Evolutionary conservation across 2,329 filamentous ascomycete species (phyloP).

Genomic region (Stenocarpella maydis): DNA sequence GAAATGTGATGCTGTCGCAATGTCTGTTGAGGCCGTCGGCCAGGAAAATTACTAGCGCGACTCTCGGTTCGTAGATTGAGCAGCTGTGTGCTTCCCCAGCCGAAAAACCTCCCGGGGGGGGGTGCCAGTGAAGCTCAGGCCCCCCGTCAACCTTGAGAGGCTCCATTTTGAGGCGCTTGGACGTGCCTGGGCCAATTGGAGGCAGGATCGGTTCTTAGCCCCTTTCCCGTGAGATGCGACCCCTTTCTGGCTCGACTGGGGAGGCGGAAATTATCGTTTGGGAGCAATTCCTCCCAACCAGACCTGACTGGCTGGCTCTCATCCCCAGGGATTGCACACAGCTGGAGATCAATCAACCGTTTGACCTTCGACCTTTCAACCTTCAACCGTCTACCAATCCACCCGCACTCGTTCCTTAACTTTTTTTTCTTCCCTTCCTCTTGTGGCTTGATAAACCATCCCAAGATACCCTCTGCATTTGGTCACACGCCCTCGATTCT

Average conservation of each 20-base stretch:
- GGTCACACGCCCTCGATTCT: conserved; percentile 41
- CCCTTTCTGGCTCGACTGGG: conserved; percentile 48
- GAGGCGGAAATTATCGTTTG: conserved; percentile 59
- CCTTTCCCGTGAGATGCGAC: conserved; percentile 36
- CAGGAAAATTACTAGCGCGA: conserved; percentile 36
- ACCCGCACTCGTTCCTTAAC: conserved; percentile 34
- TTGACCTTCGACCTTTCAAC: conserved; percentile 12
- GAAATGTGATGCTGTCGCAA: conserved; percentile 27
- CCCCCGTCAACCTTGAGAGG: conserved; percentile 1
- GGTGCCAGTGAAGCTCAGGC: conserved; percentile 20
- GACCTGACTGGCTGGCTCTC: conserved; percentile 27
- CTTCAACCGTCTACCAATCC: conserved; percentile 32
- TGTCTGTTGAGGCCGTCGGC: conserved; percentile 14
- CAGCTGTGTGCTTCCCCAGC: conserved; percentile 30
- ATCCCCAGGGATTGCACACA: conserved; percentile 28
- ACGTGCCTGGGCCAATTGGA: conserved; percentile 29
- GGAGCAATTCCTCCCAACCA: conserved; percentile 42
- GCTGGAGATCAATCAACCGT: conserved; percentile 18
- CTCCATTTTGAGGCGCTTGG: conserved; percentile 23
- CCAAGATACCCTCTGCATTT: conserved; percentile 30
- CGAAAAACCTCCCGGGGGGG: conserved; percentile 21
- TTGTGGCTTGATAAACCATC: conserved; percentile 35
- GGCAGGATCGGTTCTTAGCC: conserved; percentile 31
- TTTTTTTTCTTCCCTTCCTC: conserved; percentile 8
- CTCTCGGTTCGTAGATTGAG: not conserved